phyloP scores from a whole-genome alignment of 805 yeast genomes.

The Hemisphaericaspora nanyangensis region DNA sequence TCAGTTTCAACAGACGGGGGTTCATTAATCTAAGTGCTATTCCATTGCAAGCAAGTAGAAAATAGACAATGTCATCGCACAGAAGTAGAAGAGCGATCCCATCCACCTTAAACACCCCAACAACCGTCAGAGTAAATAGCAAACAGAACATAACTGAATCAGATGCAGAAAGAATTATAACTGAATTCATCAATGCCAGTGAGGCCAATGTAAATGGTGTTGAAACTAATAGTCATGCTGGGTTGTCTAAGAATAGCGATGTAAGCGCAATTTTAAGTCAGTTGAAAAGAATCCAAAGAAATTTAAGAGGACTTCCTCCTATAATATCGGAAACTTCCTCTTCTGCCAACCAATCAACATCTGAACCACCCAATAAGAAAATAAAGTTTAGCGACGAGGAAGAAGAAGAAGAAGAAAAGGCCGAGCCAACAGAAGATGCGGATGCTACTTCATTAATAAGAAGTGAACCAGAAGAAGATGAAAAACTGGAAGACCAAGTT shows the following conservation, averaged over 20 bases:
- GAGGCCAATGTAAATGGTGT: conserved; percentile 26
- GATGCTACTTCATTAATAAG: conserved; percentile 12
- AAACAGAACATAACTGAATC: conserved; percentile 28
- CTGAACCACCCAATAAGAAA: conserved; percentile 17
- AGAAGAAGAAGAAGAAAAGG: conserved; percentile 14
- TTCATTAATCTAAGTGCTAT: too few relatives aligned
- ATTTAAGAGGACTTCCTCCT: conserved; percentile 79
- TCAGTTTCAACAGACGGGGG: too few relatives aligned
- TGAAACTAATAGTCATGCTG: conserved; percentile 22
- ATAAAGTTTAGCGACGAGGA: conserved; percentile 25
- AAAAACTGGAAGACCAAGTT: conserved; percentile 11
- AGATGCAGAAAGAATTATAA: conserved; percentile 44
- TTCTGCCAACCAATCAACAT: conserved; percentile 20
- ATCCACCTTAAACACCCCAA: conserved; percentile 48
- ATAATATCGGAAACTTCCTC: conserved; percentile 15
- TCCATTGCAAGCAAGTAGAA: too few relatives aligned
- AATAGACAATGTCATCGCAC: conserved; percentile 21
- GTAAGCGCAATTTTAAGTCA: conserved; percentile 48
- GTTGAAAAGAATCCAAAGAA: conserved; percentile 70
- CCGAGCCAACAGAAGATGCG: conserved; percentile 13
- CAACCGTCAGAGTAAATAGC: conserved; percentile 31
- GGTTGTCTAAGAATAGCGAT: conserved; percentile 20
- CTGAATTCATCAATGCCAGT: conserved; percentile 39
- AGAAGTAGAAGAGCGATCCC: conserved; percentile 41
- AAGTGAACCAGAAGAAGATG: conserved; percentile 14